phyloP scores from a whole-genome alignment of 2,329 filamentous ascomycete species.

The Thermothelomyces thermophilus region DNA sequence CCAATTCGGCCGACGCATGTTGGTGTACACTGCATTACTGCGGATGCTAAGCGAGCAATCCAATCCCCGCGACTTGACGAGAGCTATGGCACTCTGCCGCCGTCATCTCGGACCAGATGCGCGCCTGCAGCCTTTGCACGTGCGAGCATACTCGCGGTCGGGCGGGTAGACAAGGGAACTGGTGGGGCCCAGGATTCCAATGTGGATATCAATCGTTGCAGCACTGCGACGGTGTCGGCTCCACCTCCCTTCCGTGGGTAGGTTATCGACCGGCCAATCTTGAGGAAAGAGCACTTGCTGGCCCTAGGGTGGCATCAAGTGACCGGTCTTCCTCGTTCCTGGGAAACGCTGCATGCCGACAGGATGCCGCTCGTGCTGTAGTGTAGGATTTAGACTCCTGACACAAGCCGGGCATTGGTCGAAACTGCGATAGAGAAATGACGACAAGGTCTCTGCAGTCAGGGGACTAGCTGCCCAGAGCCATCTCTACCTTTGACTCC shows the following conservation, averaged over 20 bases:
- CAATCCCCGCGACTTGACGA: neutral
- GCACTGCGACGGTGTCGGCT: neutral
- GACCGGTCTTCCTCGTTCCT: constrained; percentile 1
- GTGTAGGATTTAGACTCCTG: constrained; percentile 24
- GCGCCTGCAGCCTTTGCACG: constrained; percentile 7
- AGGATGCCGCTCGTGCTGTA: neutral
- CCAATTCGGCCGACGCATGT: neutral
- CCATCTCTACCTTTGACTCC: too few species aligned
- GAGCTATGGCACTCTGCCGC: neutral
- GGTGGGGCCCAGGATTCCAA: neutral
- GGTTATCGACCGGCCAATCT: constrained; percentile 1
- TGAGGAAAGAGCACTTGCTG: neutral
- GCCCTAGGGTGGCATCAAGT: neutral
- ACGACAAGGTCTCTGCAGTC: neutral
- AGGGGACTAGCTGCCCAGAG: too few species aligned
- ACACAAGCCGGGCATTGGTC: constrained; percentile 17
- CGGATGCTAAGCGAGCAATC: constrained; percentile 6
- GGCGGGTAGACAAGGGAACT: neutral
- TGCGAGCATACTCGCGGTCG: neutral
- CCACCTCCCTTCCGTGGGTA: too few species aligned
- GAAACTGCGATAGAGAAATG: neutral
- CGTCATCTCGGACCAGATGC: constrained; percentile 7
- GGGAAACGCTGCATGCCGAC: neutral
- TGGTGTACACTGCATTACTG: too few species aligned
- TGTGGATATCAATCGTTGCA: neutral